Evolutionary conservation across 2,329 filamentous ascomycete species (phyloP).

Genomic region (Byssoonygena ceratinophila): DNA sequence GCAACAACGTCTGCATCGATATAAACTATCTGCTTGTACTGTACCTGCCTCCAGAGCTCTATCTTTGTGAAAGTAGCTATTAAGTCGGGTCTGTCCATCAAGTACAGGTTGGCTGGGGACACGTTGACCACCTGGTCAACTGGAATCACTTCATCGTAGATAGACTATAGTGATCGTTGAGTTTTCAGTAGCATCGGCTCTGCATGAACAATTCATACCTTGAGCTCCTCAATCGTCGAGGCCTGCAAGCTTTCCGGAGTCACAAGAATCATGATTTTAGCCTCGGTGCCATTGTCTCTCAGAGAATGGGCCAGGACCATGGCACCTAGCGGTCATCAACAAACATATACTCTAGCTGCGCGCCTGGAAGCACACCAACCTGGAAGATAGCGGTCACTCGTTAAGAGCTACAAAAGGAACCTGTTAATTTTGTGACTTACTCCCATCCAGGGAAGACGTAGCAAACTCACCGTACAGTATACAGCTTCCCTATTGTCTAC

Average conservation of each 20-base stretch:
- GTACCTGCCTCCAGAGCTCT: slow-evolving; percentile 78
- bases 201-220: slow-evolving; percentile 43
- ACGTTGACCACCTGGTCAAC: slow-evolving; percentile 69
- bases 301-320: slow-evolving; percentile 89
- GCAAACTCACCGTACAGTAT: slow-evolving; percentile 51
- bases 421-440: slow-evolving; percentile 5
- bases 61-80: slow-evolving; percentile 95
- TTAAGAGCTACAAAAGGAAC: slow-evolving; percentile 59
- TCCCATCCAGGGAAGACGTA: not conserved
- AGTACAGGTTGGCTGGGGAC: slow-evolving; percentile 67
- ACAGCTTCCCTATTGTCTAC: slow-evolving; percentile 44
- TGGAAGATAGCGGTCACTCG: slow-evolving; percentile 87
- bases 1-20: slow-evolving; percentile 91
- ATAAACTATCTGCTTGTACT: slow-evolving; percentile 88
- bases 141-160: slow-evolving; percentile 83
- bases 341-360: not conserved
- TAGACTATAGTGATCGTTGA: slow-evolving; percentile 41
- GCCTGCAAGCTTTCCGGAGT: slow-evolving; percentile 68
- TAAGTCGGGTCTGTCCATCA: slow-evolving; percentile 86
- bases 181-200: slow-evolving; percentile 2
- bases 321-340: slow-evolving; percentile 51
- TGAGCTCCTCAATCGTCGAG: slow-evolving; percentile 66
- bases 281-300: slow-evolving; percentile 75
- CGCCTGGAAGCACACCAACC: slow-evolving; percentile 44
- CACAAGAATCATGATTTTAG: slow-evolving; percentile 75